Base-by-base conservation (phyloP, 2,329 filamentous ascomycete species). In the Tolypocladium sp. region DNA sequence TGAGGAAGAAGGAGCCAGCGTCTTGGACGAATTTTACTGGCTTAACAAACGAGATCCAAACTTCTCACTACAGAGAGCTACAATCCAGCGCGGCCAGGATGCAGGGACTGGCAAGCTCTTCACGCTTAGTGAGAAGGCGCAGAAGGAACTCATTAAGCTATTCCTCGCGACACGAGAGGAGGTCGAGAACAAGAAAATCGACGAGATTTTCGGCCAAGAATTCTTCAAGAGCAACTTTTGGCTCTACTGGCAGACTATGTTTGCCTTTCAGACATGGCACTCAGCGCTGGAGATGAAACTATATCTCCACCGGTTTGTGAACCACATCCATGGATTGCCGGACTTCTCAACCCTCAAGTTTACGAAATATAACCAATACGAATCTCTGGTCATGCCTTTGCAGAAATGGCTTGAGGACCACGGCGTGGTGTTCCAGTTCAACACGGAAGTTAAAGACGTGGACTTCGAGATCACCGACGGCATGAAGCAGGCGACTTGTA, bases 231-330 rank as follows among this genome's bases (percentile, higher is more conserved):
- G 57, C 59, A 49, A 74, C 73, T 51, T 51, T n/a, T 51, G 46
- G 46, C 46, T 51, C 1, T 51, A 51, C 46, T 51, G 46, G 46
- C 46, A 51, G 46, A 51, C 46, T 15, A 51, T 51, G 46, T 51
- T 51, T 51, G 46, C 46, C 25, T 51, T 51, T 33, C 46, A 51
- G 8, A 73, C 71, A 30, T 70, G 75, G 66, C 71, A 73, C 58
- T 74, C 72, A 0, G 77, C 77, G 37, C 76, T 76, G 5, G 67
- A 76, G 33, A 69, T 66, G 46, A 51, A 51, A 10, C 8, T 51
- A 13, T 51, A 51, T n/a, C 46, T 51, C 27, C 46, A 51, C 27
- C 46, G 46, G 15, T 51, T 51, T 33, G 46, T 51, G 15, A 33
- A 33, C 17, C 46, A 51, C 27, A 51, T 51, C 17, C 46, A 51